Evolutionary conservation across 176 grass and related monocot species (phyloP).

Genomic region (Bonia amplexicaulis): DNA sequence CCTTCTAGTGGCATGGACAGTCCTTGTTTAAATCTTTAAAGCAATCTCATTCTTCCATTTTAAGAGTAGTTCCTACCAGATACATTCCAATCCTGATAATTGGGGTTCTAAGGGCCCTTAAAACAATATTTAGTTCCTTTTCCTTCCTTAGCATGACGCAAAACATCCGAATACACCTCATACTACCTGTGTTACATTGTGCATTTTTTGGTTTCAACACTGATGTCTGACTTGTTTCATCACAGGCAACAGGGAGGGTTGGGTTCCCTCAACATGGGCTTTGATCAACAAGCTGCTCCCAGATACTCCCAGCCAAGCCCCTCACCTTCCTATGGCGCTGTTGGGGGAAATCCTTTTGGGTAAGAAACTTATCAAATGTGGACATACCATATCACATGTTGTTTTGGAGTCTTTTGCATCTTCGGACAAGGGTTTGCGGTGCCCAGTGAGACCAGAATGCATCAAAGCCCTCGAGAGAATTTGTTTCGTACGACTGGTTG

Average conservation of each 20-base stretch:
- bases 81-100: not conserved
- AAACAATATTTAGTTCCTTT: not conserved
- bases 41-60: not conserved
- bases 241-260: slow-evolving; percentile 73
- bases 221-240: slow-evolving; percentile 8
- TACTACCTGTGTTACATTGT: not conserved
- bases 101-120: not conserved
- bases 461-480: slow-evolving; percentile 5
- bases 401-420: not conserved
- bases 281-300: slow-evolving; percentile 57
- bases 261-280: slow-evolving; percentile 45
- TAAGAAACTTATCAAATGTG: slow-evolving; percentile 18
- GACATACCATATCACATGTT: slow-evolving; percentile 10
- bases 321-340: slow-evolving; percentile 51
- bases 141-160: not conserved
- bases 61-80: not conserved
- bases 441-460: not conserved
- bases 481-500: slow-evolving; percentile 30
- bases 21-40: not conserved
- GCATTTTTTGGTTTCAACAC: not conserved
- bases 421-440: not conserved
- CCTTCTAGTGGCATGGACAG: not conserved
- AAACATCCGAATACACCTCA: not conserved
- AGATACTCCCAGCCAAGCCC: slow-evolving; percentile 65
- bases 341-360: slow-evolving; percentile 88